phyloP scores from a whole-genome alignment of 805 yeast genomes.

The Cyberlindnera xylosilytica region DNA sequence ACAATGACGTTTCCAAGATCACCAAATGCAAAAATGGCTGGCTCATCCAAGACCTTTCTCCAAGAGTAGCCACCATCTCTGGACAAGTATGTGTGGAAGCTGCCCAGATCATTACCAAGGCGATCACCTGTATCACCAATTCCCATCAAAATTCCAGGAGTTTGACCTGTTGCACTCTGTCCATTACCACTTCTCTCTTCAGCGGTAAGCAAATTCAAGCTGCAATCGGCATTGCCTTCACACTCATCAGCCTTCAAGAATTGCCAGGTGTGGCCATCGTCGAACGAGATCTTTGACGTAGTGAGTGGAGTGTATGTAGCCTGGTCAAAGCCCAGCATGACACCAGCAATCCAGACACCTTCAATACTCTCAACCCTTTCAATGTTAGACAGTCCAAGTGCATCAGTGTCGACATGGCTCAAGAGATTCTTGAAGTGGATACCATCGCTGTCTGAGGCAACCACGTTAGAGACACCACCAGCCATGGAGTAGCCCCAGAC shows the following conservation, averaged over 20 bases:
- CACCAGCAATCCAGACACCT: constrained; percentile 60
- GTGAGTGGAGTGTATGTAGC: constrained; percentile 18
- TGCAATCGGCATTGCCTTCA: constrained; percentile 28
- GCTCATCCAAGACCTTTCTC: constrained; percentile 50
- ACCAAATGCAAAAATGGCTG: constrained; percentile 60
- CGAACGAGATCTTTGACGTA: constrained; percentile 35
- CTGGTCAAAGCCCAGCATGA: constrained; percentile 22
- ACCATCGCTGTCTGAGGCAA: constrained; percentile 50
- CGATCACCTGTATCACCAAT: constrained; percentile 36
- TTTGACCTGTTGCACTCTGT: constrained; percentile 30
- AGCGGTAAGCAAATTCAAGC: constrained; percentile 35
- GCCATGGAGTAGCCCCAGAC: constrained; percentile 23
- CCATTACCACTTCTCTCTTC: constrained; percentile 32
- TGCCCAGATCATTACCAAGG: constrained; percentile 15
- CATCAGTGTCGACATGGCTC: constrained; percentile 33
- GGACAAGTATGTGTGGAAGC: constrained; percentile 55
- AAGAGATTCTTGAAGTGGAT: constrained; percentile 44
- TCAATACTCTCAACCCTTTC: constrained; percentile 50
- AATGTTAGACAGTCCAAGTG: constrained; percentile 32
- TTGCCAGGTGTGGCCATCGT: constrained; percentile 38
- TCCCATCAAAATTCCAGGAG: constrained; percentile 45
- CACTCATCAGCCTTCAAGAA: constrained; percentile 28
- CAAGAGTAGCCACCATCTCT: constrained; percentile 81
- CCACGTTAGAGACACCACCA: constrained; percentile 15
- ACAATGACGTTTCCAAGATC: constrained; percentile 76